phyloP scores from a whole-genome alignment of 2,329 filamentous ascomycete genomes.

The Fusarium compactum region DNA sequence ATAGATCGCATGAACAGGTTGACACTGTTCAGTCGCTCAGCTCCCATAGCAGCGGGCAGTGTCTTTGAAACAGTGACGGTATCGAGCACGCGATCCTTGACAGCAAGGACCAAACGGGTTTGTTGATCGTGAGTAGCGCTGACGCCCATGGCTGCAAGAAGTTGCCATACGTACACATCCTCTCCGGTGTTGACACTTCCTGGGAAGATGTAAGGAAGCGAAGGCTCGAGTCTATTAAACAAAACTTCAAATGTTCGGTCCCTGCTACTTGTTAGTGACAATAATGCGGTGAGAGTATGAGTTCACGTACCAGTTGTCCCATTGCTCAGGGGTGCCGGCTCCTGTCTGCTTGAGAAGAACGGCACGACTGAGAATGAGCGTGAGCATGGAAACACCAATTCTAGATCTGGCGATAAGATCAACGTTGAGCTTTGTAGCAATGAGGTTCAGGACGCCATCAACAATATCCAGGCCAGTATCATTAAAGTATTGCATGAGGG shows the following conservation, averaged over 20 bases:
- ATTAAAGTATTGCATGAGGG: conserved; percentile 88
- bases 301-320: conserved; percentile 78
- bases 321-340: conserved; percentile 76
- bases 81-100: conserved; percentile 98
- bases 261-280: conserved; percentile 61
- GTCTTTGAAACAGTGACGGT: conserved; percentile 91
- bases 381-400: conserved; percentile 89
- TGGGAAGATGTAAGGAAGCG: conserved; percentile 88
- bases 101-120: conserved; percentile 90
- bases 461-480: conserved; percentile 93
- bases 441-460: conserved; percentile 86
- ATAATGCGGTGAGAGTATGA: background rate
- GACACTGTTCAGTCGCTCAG: conserved; percentile 87
- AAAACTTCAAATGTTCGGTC: conserved; percentile 84
- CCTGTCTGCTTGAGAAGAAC: conserved; percentile 90
- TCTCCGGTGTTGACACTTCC: conserved; percentile 90
- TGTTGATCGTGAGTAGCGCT: conserved; percentile 95
- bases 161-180: conserved; percentile 98
- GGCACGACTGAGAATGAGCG: conserved; percentile 92
- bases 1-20: conserved; percentile 99
- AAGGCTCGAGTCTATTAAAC: conserved; percentile 88
- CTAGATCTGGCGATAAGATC: conserved; percentile 87
- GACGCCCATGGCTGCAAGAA: conserved; percentile 93
- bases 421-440: conserved; percentile 86
- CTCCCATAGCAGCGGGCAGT: conserved; percentile 86